A percentile compares a stretch with the other conserved stretches of the same genome.
Evolutionary conservation across 1,284 basidiomycete species (phyloP).

Genomic region (Puccinia novopanici): DNA sequence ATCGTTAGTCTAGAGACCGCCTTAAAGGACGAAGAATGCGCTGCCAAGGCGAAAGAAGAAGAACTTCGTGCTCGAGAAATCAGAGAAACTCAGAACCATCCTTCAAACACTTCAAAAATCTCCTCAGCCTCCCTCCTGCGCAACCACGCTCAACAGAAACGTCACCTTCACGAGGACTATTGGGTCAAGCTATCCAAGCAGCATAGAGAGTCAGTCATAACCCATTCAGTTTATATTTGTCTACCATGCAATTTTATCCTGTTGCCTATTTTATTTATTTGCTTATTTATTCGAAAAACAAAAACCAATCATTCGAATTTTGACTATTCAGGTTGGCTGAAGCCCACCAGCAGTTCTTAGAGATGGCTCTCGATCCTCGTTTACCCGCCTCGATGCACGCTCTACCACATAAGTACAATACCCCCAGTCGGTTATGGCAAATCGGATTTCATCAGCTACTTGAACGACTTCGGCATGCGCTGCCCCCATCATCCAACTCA

Average conservation of each 20-base stretch:
- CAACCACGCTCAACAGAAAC: conserved; percentile 15
- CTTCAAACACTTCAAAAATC: background rate
- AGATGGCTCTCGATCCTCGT: conserved; percentile 79
- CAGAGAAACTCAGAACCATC: conserved; percentile 4
- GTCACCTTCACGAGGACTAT: conserved; percentile 31
- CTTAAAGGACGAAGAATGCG: conserved; percentile 62
- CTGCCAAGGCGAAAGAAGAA: conserved; percentile 43
- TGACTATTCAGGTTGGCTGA: conserved; percentile 71
- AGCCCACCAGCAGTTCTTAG: conserved; percentile 80
- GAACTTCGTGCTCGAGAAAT: conserved; percentile 45
- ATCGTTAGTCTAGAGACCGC: conserved; percentile 73
- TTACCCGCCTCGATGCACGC: conserved; percentile 82
- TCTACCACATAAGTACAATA: conserved; percentile 90
- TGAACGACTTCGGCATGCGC: conserved; percentile 78
- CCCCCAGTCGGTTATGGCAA: conserved; percentile 89
- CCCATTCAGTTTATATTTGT: background rate
- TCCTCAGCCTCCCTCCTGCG: conserved; percentile 19
- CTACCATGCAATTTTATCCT: background rate
- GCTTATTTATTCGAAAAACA: background rate
- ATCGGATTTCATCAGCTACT: conserved; percentile 85
- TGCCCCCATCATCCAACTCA: conserved; percentile 63
- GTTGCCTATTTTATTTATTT: background rate
- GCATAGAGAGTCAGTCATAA: conserved; percentile 41
- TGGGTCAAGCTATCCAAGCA: conserved; percentile 46
- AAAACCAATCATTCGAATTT: conserved; percentile 15